Base-by-base conservation (phyloP, 176 grass and related monocot genomes). In the Phoenix dactylifera region DNA sequence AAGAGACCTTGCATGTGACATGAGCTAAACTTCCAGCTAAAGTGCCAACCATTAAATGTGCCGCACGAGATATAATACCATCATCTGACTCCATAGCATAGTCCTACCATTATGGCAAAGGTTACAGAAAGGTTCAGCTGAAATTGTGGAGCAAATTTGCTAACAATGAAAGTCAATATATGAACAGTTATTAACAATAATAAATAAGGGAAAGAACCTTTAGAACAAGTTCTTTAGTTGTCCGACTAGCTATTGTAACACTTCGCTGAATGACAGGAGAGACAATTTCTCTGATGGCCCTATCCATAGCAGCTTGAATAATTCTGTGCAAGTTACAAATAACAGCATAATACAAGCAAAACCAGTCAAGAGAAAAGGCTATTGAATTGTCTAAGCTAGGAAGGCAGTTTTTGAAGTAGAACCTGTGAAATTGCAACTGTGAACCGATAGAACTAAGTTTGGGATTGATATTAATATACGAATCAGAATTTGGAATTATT, bases 21-120 rank as follows among this genome's bases (percentile, higher is more conserved):
- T 96, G 92, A 32, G 92, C 92, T 66, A 96, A 71, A 79, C 92
- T 96, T 73, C 92, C 92, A 71, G 92, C 86, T 77, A 96, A 73
- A 55, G 87, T 96, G 51, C 87, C 83, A 60, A 90, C 92, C 92
- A 96, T 96, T 83, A 90, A 68, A 69, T 87, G 92, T 51, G 87
- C 92, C 60, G 92, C 68, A 19, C 83, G 86, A 57, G 83, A 79
- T 80, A 90, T 79, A 15, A 70, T 52, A 76, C 65, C 74, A 57
- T 96, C 83, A 75, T 96, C 83, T 64, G 83, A 72, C 71, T 96
- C 92, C 83, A 88, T 76, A 39, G 87, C 77, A 85, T 87, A 90
- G 73, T 96, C 92, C 92, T 96, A 51, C 10, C 76, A n/a, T 53
- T 57, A 74, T 60, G 26, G 22, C 57, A 74, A 14, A 17, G 57